phyloP scores from a whole-genome alignment of 148 eudicot species.

The Rhododendron ferrugineum region DNA sequence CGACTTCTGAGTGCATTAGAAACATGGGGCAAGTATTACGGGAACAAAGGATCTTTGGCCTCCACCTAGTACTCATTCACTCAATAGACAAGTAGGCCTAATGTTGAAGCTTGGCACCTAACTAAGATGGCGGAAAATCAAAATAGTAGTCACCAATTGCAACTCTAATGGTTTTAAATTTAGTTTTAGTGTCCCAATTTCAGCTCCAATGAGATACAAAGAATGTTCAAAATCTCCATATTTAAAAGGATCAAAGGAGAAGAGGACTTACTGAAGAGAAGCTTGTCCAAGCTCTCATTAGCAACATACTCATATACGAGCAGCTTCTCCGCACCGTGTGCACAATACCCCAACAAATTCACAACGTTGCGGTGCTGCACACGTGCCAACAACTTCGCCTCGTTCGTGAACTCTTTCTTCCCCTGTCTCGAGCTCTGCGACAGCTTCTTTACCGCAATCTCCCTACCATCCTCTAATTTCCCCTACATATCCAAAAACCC shows the following conservation, averaged over 20 bases:
- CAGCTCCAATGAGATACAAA: neutral
- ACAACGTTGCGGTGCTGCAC: constrained; percentile 95
- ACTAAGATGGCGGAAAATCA: neutral
- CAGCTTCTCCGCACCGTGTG: constrained; percentile 62
- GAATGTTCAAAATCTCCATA: neutral
- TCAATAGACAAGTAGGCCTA: neutral
- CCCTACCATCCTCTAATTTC: constrained; percentile 74
- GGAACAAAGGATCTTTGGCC: neutral
- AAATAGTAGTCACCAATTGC: neutral
- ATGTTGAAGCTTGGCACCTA: neutral
- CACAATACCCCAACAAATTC: constrained; percentile 79
- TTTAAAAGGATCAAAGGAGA: neutral
- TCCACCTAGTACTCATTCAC: neutral
- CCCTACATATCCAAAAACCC: constrained; percentile 43
- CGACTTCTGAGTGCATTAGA: neutral
- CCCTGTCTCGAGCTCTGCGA: constrained; percentile 77
- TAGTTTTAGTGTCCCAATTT: neutral
- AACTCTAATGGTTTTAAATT: neutral
- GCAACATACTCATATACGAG: constrained; percentile 82
- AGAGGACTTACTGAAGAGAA: constrained; percentile 76
- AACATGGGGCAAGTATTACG: neutral
- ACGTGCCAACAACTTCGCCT: constrained; percentile 78
- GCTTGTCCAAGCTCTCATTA: constrained; percentile 88
- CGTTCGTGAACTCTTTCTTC: constrained; percentile 73
- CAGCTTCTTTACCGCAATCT: constrained; percentile 81